phyloP scores from a whole-genome alignment of 108 stramenopile genomes.

The Aurantiochytrium sp. region DNA sequence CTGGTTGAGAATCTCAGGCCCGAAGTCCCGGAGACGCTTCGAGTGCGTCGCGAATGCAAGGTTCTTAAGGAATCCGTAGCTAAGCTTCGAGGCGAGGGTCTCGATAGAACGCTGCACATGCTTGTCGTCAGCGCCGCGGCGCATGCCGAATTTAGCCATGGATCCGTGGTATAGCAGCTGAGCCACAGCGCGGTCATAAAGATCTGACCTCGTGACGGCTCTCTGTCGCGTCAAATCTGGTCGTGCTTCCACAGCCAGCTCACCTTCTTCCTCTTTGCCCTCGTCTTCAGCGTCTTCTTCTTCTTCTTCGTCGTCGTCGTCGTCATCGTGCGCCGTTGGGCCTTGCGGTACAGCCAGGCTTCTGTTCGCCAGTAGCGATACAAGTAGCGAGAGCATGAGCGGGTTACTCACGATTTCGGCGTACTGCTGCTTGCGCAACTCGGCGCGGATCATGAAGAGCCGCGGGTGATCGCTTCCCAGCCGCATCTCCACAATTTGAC shows the following conservation, averaged over 20 bases:
- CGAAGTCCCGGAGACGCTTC: not conserved
- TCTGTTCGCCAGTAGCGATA: not conserved
- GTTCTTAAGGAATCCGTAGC: not conserved
- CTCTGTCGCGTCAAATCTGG: too few relatives aligned
- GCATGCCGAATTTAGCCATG: conserved; percentile 12
- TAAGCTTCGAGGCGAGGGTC: not conserved
- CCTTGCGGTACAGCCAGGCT: not conserved
- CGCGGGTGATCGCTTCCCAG: not conserved
- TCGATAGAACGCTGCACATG: not conserved
- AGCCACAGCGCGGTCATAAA: not conserved
- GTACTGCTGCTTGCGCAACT: not conserved
- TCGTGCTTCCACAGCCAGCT: too few relatives aligned
- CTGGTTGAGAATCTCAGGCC: not conserved
- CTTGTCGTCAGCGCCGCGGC: not conserved
- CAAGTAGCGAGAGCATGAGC: not conserved
- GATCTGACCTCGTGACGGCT: not conserved
- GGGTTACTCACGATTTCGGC: not conserved
- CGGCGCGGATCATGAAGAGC: not conserved
- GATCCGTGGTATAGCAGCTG: not conserved
- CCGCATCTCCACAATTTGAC: not conserved
- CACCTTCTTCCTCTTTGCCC: too few relatives aligned
- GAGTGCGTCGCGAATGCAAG: not conserved
- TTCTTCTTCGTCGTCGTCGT: too few relatives aligned
- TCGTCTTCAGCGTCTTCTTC: too few relatives aligned
- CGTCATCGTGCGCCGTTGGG: too few relatives aligned